These are phyloP conservation scores for Cordia subcordata DNA, from an alignment of 257 asterid species.

Conservation along the genomic window DNA sequence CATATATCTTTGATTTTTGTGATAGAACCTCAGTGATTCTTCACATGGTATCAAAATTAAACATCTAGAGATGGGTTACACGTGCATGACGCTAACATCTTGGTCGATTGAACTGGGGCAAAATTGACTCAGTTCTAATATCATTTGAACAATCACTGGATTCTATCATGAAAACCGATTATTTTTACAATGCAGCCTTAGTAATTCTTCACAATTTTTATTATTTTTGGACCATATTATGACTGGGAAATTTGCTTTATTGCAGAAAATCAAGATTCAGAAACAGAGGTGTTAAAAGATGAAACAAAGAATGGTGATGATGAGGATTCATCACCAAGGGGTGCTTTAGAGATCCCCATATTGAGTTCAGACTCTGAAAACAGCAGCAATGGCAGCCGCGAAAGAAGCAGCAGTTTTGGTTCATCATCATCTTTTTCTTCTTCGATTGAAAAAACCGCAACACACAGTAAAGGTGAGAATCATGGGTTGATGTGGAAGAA, in stretches of 20 bases:
- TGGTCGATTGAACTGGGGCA: too few species aligned
- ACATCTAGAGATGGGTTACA: too few species aligned
- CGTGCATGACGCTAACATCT: too few species aligned
- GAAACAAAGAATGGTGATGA: constrained; percentile 7
- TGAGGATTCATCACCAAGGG: constrained; percentile 61
- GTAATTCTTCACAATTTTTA: too few species aligned
- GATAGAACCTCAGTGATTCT: too few species aligned
- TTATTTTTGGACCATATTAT: constrained; percentile 6
- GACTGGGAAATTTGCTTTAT: not conserved
- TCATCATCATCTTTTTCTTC: not conserved
- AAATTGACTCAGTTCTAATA: too few species aligned
- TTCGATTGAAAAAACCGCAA: constrained; percentile 21
- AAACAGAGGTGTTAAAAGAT: not conserved
- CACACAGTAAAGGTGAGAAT: constrained; percentile 24
- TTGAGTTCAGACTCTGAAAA: constrained; percentile 47
- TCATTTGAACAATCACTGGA: too few species aligned
- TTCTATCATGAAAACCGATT: too few species aligned
- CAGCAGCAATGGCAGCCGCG: constrained; percentile 22
- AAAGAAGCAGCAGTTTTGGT: constrained; percentile 26
- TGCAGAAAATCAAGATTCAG: constrained; percentile 6
- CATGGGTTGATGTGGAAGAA: constrained; percentile 56
- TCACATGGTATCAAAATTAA: too few species aligned
- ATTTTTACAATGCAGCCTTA: too few species aligned
- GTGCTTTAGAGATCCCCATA: constrained; percentile 57
- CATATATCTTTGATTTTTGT: too few species aligned